Percentiles rank a stretch among this genome's conserved stretches.
Evolutionary conservation across 345 rosid genomes (phyloP).

Genomic region (Eucalyptus marginata): DNA sequence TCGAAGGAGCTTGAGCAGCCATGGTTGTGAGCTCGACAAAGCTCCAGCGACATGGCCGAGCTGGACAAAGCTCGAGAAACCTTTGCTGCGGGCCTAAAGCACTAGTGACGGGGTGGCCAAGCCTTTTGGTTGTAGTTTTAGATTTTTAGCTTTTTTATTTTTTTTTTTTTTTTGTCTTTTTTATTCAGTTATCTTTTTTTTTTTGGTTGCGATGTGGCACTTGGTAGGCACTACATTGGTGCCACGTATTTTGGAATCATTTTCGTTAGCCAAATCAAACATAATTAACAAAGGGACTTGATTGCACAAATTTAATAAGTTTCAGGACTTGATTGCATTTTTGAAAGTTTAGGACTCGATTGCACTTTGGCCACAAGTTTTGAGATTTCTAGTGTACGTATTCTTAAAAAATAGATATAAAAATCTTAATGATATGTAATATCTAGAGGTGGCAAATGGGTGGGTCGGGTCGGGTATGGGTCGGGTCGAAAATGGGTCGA

Average conservation of each 20-base stretch:
- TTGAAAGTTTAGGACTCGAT: accelerated
- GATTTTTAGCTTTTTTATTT: background rate
- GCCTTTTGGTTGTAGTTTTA: background rate
- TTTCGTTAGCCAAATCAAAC: background rate
- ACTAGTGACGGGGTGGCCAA: background rate
- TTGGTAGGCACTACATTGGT: accelerated
- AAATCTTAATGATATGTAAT: background rate
- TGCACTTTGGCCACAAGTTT: background rate
- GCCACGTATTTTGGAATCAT: too few species aligned
- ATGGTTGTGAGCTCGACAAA: background rate
- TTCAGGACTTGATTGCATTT: accelerated
- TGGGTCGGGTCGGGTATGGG: too few species aligned
- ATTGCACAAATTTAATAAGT: background rate
- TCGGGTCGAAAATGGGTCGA: too few species aligned
- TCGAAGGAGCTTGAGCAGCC: background rate
- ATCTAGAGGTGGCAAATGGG: too few species aligned
- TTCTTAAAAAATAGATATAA: background rate
- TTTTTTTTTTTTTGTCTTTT: accelerated
- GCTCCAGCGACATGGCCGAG: background rate
- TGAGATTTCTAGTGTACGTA: background rate
- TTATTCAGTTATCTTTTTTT: background rate
- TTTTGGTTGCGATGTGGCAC: background rate
- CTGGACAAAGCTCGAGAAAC: background rate
- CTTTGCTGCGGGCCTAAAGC: background rate
- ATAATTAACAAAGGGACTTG: accelerated